These are phyloP conservation scores for Alisma plantagoaquatica DNA, from an alignment of 106 monocot genomes.

Conservation along the genomic window DNA sequence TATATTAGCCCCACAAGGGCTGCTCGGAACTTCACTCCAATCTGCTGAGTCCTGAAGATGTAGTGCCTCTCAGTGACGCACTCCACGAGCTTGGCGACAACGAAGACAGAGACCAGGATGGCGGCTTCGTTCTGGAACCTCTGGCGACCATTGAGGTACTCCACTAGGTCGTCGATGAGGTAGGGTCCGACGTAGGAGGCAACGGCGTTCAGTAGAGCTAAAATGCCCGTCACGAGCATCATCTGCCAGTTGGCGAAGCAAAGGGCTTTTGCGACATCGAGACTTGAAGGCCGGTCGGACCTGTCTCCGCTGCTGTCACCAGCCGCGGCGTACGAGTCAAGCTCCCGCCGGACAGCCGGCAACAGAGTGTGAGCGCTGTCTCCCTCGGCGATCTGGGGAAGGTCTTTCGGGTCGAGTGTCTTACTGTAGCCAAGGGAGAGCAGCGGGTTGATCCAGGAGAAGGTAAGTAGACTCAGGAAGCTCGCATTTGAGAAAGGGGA, in stretches of 20 bases:
- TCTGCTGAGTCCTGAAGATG: constrained; percentile 71
- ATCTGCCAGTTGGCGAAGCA: constrained; percentile 57
- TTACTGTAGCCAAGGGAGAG: constrained; percentile 48
- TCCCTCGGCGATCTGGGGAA: constrained; percentile 51
- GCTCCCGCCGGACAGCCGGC: too few species aligned
- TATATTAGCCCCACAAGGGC: constrained; percentile 85
- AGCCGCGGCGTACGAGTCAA: constrained; percentile 57
- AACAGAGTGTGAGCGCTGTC: constrained; percentile 74
- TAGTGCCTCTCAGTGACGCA: constrained; percentile 65
- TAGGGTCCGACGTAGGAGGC: constrained; percentile 80
- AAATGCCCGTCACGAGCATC: constrained; percentile 47
- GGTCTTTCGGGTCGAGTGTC: constrained; percentile 68
- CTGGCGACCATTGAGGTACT: constrained; percentile 66
- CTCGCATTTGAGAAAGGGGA: constrained; percentile 69
- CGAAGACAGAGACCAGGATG: constrained; percentile 52
- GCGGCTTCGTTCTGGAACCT: constrained; percentile 68
- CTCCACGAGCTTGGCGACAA: constrained; percentile 65
- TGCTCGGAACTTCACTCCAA: constrained; percentile 85
- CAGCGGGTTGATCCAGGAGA: constrained; percentile 60
- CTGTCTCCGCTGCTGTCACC: constrained; percentile 46
- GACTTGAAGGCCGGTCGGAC: constrained; percentile 40
- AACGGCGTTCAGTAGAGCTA: constrained; percentile 57
- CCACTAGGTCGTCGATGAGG: constrained; percentile 70
- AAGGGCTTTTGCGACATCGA: constrained; percentile 50
- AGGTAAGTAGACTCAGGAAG: constrained; percentile 37